These are phyloP conservation scores for Pythium vanterpoolii DNA, from an alignment of 352 stramenopile species.

Conservation along the genomic window DNA sequence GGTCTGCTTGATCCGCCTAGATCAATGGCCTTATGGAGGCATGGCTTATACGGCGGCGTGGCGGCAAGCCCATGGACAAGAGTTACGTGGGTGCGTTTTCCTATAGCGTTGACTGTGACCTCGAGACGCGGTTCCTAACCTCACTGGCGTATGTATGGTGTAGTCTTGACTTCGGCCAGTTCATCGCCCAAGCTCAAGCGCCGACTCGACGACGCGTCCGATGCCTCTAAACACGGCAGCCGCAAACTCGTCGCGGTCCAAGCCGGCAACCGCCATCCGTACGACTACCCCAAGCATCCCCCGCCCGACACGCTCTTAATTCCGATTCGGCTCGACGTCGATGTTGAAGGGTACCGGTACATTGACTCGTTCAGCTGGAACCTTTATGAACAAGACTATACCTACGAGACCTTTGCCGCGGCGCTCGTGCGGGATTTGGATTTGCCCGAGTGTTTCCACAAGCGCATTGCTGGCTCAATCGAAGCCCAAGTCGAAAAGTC, in stretches of 20 bases:
- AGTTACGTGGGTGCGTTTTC: slow-evolving; percentile 44
- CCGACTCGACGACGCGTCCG: slow-evolving; percentile 52
- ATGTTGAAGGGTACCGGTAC: slow-evolving; percentile 78
- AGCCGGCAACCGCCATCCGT: slow-evolving; percentile 44
- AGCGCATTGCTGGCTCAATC: slow-evolving; percentile 58
- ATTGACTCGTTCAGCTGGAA: slow-evolving; percentile 84
- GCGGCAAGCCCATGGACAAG: slow-evolving; percentile 80
- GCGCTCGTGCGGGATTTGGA: slow-evolving; percentile 68
- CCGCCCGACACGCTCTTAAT: slow-evolving; percentile 49
- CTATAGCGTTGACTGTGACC: background rate
- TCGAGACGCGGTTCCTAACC: background rate
- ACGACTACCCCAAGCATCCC: slow-evolving; percentile 77
- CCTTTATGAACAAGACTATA: slow-evolving; percentile 71
- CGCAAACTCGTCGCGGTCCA: slow-evolving; percentile 7
- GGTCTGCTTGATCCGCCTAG: slow-evolving; percentile 19
- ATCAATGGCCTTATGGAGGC: slow-evolving; percentile 86
- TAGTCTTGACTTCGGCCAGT: slow-evolving; percentile 50
- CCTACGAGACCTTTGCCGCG: slow-evolving; percentile 70
- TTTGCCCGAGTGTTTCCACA: slow-evolving; percentile 70
- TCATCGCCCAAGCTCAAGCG: slow-evolving; percentile 72
- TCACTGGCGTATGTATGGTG: background rate
- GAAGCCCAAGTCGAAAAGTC: slow-evolving; percentile 68
- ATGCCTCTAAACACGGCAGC: slow-evolving; percentile 17
- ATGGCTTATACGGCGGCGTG: slow-evolving; percentile 77
- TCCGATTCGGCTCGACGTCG: slow-evolving; percentile 71